Base-by-base conservation (phyloP, 164 flowering plant genomes). In the Tetracentron sinense region DNA sequence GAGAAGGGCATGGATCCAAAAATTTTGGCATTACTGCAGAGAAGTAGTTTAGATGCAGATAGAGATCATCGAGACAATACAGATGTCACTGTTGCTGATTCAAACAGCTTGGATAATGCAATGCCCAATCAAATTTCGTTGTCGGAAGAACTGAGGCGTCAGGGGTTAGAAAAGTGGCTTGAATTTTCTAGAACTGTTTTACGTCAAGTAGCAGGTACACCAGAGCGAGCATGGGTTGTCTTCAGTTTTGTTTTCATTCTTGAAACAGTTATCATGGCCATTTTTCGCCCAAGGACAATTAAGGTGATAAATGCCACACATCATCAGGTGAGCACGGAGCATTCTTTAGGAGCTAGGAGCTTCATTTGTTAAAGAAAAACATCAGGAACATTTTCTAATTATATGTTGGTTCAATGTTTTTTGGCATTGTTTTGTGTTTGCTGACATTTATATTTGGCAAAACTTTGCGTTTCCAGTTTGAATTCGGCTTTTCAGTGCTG, bases 11-110 rank as follows among this genome's bases (percentile, higher is more conserved):
- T 92, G 74, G 99, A 95, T 76, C 99, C 97, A 27, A 92, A 90
- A 53, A 90, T 95, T 60, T 69, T 95, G 65, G 97, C 96, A 64
- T 69, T 91, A 61, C 81, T 95, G 66, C 96, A 92, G 75, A 85
- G 99, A 66, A 88, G 92, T 74, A 95, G 99, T 78, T 77, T 95
- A 74, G 99, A 95, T 83, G 97, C 97, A 42, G 99, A 95, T 82
- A 80, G 95, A 74, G 94, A 90, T 73, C 90, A 90, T 68, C 78
- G 80, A 50, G 97, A 90, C 69, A 90, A 90, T 70, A 79, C 82
- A 46, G 92, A 89, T 65, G 65, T 73, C 33, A 67, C 80, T 22
- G 61, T 76, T 8, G 68, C 78, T 62, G 97, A 92, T 56, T 83
- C 90, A 25, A 87, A 81, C 65, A 79, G 84, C 75, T 70, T 82